Conservation (phyloP, 106 monocot genomes). For the Cymbidium sinense region DNA sequence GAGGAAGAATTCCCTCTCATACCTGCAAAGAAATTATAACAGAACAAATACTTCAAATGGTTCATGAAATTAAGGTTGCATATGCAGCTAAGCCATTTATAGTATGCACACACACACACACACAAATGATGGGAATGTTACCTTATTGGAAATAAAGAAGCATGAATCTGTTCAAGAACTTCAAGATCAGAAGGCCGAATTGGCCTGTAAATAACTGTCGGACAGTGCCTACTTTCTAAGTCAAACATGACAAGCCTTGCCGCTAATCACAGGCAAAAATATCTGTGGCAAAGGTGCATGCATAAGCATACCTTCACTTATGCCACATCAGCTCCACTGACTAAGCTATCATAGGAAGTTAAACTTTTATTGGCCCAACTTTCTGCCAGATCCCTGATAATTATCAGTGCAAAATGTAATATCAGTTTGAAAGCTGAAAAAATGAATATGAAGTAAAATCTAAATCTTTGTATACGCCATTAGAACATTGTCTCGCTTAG, state of each 20-base stretch:
- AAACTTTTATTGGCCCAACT: neutral
- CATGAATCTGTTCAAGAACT: conserved; percentile 73
- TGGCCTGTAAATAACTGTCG: conserved; percentile 76
- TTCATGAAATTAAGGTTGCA: neutral
- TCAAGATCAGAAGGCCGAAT: conserved; percentile 80
- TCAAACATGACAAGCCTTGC: conserved; percentile 60
- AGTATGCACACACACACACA: neutral
- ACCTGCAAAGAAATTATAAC: conserved; percentile 28
- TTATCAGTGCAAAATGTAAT: neutral
- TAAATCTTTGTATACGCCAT: neutral
- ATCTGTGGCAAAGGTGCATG: conserved; percentile 13
- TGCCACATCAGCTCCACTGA: conserved; percentile 10
- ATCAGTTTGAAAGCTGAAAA: neutral
- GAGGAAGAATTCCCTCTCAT: conserved; percentile 94
- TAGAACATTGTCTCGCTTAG: neutral
- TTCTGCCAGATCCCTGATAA: neutral
- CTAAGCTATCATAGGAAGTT: neutral
- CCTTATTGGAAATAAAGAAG: conserved; percentile 92
- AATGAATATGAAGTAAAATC: neutral
- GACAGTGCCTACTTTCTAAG: conserved; percentile 23
- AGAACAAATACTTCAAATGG: neutral
- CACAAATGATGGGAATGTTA: conserved; percentile 5
- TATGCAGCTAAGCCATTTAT: neutral
- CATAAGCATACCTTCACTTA: conserved; percentile 30
- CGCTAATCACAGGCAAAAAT: conserved; percentile 13